These are phyloP conservation scores for Helicocarpus griseus DNA, from an alignment of 2,329 filamentous ascomycete genomes.

Conservation along the genomic window DNA sequence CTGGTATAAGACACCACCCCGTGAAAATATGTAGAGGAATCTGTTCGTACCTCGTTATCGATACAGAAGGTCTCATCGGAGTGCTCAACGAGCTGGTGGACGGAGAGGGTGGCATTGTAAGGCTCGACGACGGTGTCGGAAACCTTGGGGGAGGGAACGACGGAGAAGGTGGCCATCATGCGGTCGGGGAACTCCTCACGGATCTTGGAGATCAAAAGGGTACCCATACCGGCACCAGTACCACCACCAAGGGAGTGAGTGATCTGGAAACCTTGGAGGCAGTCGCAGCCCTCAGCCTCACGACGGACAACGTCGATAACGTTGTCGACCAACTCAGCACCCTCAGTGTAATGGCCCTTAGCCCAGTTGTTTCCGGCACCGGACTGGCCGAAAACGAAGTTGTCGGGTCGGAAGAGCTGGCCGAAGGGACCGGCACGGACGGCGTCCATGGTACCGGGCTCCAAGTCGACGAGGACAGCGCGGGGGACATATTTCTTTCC, in stretches of 20 bases:
- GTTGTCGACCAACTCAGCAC: slow-evolving; percentile 96
- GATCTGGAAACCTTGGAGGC: slow-evolving; percentile 99
- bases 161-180: slow-evolving; percentile 99
- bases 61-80: slow-evolving; percentile 99
- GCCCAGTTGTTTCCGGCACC: slow-evolving; percentile 99
- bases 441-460: slow-evolving; percentile 99
- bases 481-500: slow-evolving; percentile 99
- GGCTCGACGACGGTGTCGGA: slow-evolving; percentile 99
- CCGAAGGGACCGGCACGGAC: slow-evolving; percentile 97
- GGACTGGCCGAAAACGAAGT: slow-evolving; percentile 99
- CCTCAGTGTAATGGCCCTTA: slow-evolving; percentile 99
- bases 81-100: slow-evolving; percentile 99
- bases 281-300: slow-evolving; percentile 98
- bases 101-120: slow-evolving; percentile 98
- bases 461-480: slow-evolving; percentile 97
- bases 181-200: slow-evolving; percentile 99
- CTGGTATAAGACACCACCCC: neutral
- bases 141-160: slow-evolving; percentile 97
- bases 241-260: slow-evolving; percentile 99
- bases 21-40: neutral
- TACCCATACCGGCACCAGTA: slow-evolving; percentile 99
- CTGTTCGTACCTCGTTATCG: slow-evolving; percentile 69
- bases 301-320: slow-evolving; percentile 97
- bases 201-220: slow-evolving; percentile 99
- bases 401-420: slow-evolving; percentile 98